Evolutionary conservation across 2,329 filamentous ascomycete genomes (phyloP).

Genomic region (Volutella citrinella): DNA sequence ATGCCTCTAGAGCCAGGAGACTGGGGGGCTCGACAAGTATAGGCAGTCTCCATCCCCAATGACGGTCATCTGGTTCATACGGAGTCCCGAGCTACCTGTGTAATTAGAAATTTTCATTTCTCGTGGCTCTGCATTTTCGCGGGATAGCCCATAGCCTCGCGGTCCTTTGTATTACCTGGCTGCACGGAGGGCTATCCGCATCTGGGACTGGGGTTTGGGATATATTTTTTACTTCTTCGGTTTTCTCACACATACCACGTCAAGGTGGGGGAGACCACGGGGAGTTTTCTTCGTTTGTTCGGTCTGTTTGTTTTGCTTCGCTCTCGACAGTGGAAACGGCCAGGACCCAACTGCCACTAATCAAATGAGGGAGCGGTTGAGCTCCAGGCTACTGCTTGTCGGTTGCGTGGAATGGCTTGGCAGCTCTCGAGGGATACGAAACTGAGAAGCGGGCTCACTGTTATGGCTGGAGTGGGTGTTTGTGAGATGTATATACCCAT

Average conservation of each 20-base stretch:
- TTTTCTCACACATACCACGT: conserved; percentile 13
- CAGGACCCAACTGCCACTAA: too few relatives aligned
- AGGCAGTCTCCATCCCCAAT: too few relatives aligned
- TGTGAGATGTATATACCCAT: conserved; percentile 32
- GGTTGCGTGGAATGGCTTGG: conserved; percentile 9
- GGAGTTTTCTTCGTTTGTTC: conserved; percentile 16
- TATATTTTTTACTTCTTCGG: conserved; percentile 10
- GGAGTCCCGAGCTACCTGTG: conserved; percentile 14
- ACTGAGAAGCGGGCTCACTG: conserved; percentile 5
- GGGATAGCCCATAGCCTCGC: conserved; percentile 9
- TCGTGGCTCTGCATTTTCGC: conserved; percentile 13
- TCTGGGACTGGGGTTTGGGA: conserved; percentile 2
- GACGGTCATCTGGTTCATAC: conserved; percentile 7
- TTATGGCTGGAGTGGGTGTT: conserved; percentile 15
- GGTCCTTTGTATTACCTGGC: conserved; percentile 16
- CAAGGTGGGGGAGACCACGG: conserved; percentile 3
- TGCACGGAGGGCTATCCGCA: conserved; percentile 5
- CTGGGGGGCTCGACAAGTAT: too few relatives aligned
- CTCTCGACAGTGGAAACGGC: too few relatives aligned
- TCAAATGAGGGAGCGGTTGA: too few relatives aligned
- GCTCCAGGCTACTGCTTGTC: too few relatives aligned
- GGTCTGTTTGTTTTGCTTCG: too few relatives aligned
- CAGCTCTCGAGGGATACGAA: background rate
- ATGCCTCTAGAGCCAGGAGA: conserved; percentile 12
- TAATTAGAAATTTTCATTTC: conserved; percentile 19